phyloP scores from a whole-genome alignment of 2,329 filamentous ascomycete species.

The Aspergillus cejpii region DNA sequence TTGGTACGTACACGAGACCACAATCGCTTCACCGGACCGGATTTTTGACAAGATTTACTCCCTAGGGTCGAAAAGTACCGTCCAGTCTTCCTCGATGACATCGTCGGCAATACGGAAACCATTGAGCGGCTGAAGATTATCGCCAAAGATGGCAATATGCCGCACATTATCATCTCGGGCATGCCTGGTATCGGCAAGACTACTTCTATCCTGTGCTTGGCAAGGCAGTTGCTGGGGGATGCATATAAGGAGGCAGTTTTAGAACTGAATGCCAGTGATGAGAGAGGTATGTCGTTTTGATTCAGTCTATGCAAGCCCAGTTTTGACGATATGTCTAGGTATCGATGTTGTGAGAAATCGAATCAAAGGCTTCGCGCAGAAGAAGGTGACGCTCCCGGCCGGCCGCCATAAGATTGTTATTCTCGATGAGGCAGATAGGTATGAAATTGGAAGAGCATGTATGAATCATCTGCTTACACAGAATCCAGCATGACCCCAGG shows the following conservation, averaged over 20 bases:
- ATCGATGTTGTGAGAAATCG: constrained; percentile 96
- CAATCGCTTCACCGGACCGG: not conserved
- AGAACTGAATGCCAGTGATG: constrained; percentile 93
- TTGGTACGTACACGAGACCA: constrained; percentile 33
- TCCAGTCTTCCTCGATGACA: constrained; percentile 88
- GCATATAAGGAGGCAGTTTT: constrained; percentile 96
- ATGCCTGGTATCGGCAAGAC: constrained; percentile 99
- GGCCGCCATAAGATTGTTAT: constrained; percentile 96
- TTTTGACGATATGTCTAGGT: constrained; percentile 43
- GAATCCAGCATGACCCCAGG: constrained; percentile 84
- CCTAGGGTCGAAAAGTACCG: constrained; percentile 96
- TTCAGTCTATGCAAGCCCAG: not conserved
- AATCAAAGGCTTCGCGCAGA: constrained; percentile 98
- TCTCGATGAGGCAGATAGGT: constrained; percentile 90
- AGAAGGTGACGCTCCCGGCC: constrained; percentile 89
- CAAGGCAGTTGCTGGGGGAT: constrained; percentile 82
- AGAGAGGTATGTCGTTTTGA: constrained; percentile 56
- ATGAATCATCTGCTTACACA: constrained; percentile 1
- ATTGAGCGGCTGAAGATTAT: constrained; percentile 97
- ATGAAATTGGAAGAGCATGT: constrained; percentile 5
- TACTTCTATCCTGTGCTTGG: constrained; percentile 87
- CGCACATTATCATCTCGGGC: constrained; percentile 97
- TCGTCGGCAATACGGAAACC: constrained; percentile 96
- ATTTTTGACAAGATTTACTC: constrained; percentile 13
- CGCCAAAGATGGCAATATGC: constrained; percentile 97